Base-by-base conservation (phyloP, 441 rosid species). In the Viola pubescens region DNA sequence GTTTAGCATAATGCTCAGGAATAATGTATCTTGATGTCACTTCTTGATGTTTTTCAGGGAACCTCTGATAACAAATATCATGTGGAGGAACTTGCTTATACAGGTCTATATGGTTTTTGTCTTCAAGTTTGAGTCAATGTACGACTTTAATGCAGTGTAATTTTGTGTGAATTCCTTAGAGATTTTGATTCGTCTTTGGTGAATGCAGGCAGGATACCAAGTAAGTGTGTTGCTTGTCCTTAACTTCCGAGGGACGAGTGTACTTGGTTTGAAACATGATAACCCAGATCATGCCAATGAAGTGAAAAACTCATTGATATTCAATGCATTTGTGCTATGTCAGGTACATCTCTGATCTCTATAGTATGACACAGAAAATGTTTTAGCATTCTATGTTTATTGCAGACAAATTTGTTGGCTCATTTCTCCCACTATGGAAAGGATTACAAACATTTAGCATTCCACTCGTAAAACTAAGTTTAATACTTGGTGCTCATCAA, bases 1-100 rank as follows among this genome's bases (percentile, higher is more conserved):
- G 34, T 26, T 26, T 26, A 2, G 34, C 34, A 26, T 26, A 26
- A 26, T 26, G 34, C 34, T 55, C 59, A 3, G 4, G 19, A 4
- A 13, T 26, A 26, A 26, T 26, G 47, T 8, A 11, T 40, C 13
- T 11, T 37, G 46, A 41, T 8, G 9, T 9, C 40, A 54, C 9
- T 37, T 43, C 4, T 13, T 43, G 42, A 66, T 57, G 26, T 12
- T 53, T 64, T 61, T 7, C 85, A 94, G 98, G 70, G 99, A 90
- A 74, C 95, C 99, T 59, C 88, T 94, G 44, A 81, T 89, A 51
- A 87, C 96, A 37, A 92, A 89, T 68, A 86, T 89, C 75, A 92
- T 92, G 95, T 94, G 99, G 97, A 86, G 97, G 75, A 94, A 94
- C 81, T 79, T 94, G 74, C 68, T 90, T 51, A 64, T 94, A 67